Evolutionary conservation across 306 rosid species (phyloP).

Genomic region (Pterocarpus macrocarpus): DNA sequence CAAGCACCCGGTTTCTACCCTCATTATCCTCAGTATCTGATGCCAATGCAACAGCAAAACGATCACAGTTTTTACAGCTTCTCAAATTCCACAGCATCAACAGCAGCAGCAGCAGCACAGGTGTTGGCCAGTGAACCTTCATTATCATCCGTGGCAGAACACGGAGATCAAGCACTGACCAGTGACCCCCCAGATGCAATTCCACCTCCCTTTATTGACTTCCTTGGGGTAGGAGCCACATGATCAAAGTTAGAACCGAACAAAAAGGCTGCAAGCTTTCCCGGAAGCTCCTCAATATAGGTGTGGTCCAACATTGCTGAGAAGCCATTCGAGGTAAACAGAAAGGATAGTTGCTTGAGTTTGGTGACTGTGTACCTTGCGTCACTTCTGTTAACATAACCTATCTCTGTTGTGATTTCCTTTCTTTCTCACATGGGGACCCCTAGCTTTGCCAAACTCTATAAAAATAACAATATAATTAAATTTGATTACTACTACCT

Average conservation of each 20-base stretch:
- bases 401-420: constrained; percentile 54
- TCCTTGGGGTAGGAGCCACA: constrained; percentile 97
- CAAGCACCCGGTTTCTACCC: constrained; percentile 36
- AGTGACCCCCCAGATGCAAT: constrained; percentile 50
- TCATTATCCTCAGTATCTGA: constrained; percentile 43
- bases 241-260: constrained; percentile 57
- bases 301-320: constrained; percentile 71
- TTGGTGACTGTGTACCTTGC: constrained; percentile 63
- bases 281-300: constrained; percentile 58
- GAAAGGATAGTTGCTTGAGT: constrained; percentile 62
- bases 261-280: constrained; percentile 59
- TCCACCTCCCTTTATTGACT: constrained; percentile 83
- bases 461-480: constrained; percentile 37
- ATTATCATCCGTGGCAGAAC: constrained; percentile 57
- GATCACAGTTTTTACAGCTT: constrained; percentile 45
- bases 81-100: constrained; percentile 47
- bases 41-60: constrained; percentile 57
- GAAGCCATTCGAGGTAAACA: constrained; percentile 70
- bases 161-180: constrained; percentile 41
- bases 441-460: constrained; percentile 26
- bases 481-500: constrained; percentile 8
- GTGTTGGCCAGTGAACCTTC: constrained; percentile 59
- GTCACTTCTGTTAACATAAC: constrained; percentile 55
- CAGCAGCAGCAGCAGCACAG: constrained; percentile 31
- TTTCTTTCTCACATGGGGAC: constrained; percentile 59